phyloP scores from a whole-genome alignment of 345 rosid species.

The Isatis tinctoria region DNA sequence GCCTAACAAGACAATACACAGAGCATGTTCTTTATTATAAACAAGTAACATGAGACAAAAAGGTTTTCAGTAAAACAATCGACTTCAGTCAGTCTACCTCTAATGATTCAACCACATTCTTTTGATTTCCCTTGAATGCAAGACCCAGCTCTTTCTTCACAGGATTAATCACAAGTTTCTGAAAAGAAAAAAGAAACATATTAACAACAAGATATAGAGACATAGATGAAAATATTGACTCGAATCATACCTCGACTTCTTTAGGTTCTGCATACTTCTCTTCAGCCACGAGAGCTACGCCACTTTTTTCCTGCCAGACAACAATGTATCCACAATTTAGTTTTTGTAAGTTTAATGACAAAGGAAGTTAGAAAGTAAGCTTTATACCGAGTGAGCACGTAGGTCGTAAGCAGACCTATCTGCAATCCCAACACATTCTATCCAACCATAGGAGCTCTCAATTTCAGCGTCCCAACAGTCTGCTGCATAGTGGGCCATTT shows the following conservation, averaged over 20 bases:
- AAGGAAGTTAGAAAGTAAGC: not conserved
- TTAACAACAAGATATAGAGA: not conserved
- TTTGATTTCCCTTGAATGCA: constrained; percentile 82
- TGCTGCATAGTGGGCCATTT: constrained; percentile 99
- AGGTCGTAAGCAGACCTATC: constrained; percentile 95
- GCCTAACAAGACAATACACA: constrained; percentile 41
- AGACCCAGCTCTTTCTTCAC: constrained; percentile 85
- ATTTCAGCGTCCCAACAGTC: constrained; percentile 99
- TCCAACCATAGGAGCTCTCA: constrained; percentile 92
- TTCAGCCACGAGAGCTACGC: constrained; percentile 69
- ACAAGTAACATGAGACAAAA: not conserved
- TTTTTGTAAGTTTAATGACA: not conserved
- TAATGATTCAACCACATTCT: constrained; percentile 71
- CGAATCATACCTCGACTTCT: constrained; percentile 69
- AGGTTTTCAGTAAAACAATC: not conserved
- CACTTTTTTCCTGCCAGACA: constrained; percentile 73
- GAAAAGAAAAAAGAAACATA: constrained; percentile 12
- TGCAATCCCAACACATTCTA: constrained; percentile 97
- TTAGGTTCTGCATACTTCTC: constrained; percentile 84
- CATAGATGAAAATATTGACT: not conserved
- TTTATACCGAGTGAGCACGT: constrained; percentile 71
- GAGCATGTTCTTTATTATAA: not conserved
- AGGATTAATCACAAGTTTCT: constrained; percentile 76
- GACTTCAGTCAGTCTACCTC: constrained; percentile 45
- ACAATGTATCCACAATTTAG: not conserved